Evolutionary conservation across 2,329 filamentous ascomycete genomes (phyloP), one percentile per base, ranked within the genome.

Genomic region (Lachnellula subtilissima): DNA sequence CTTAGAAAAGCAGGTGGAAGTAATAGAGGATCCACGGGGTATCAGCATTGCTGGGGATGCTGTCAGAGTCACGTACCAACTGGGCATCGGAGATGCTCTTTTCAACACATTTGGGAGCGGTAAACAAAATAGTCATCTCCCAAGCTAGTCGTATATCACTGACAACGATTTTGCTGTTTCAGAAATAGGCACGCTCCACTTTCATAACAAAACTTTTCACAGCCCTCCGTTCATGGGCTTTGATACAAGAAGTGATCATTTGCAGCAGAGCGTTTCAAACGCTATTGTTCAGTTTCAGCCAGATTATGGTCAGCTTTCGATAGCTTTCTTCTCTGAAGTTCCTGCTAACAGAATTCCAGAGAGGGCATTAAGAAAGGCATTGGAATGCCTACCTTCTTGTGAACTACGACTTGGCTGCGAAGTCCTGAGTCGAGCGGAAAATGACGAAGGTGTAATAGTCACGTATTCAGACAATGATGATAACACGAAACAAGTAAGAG

Each of bases 11-110:
- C 65, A 69, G 14, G 9, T 25, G 3, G 57, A 58, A 9, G 61
- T 71, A 28, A 68, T 57, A 3, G 52, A 50, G 7, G 69, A 71
- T 54, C 69, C 69, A 2, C 56, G 69, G 5, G 69, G 69, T 3
- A 69, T 71, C 39, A 65, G 64, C 1, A 57, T 71, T 14, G 66
- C 69, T 17, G 69, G 68, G 46, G 69, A 70, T 53, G 69, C 66
- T 4, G 65, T 71, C 37, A 63, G 69, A 2, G 46, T 55, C 8
- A 47, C 67, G 3, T 65, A 69, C 22, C 63, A 48, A 1, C 45
- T 61, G 4, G 67, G 66, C 3, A 48, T 69, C 5, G 67, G 67
- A 39, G 57, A 63, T 4, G 50, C 65, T 9, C 50, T 46, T 46
- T 2, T 58, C 50, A 64, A 43, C 5, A 58, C 60, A 14, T 66